A percentile compares a stretch with the other conserved stretches of the same genome.
Conservation (phyloP, 2,329 filamentous ascomycete species). For the Thelonectria rubi region DNA sequence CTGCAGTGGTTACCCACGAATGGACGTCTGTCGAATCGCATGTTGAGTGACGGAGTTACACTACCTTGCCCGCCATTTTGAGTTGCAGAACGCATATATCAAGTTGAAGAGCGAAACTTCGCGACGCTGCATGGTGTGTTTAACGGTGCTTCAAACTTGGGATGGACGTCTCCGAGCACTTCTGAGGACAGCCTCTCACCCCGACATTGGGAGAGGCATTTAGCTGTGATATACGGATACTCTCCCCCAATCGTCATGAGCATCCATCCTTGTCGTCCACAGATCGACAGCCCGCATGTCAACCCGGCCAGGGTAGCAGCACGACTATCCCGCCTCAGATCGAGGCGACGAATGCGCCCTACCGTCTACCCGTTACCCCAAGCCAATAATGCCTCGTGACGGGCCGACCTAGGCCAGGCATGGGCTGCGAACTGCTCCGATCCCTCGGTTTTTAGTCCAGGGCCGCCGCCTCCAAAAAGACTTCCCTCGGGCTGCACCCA, state of each 20-base stretch:
- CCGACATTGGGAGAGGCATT: constrained; percentile 3
- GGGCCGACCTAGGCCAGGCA: constrained; percentile 5
- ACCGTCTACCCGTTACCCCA: constrained; percentile 2
- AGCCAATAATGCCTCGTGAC: constrained; percentile 23
- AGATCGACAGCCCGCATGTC: constrained; percentile 24
- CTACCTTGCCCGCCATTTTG: background rate
- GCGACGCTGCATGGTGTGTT: no score
- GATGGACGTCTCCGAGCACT: background rate
- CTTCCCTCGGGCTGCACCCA: no score
- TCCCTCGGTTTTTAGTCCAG: background rate
- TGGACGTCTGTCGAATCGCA: background rate
- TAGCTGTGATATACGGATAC: constrained; percentile 13
- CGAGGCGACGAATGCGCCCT: constrained; percentile 9
- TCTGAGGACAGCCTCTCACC: background rate
- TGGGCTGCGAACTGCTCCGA: constrained; percentile 21
- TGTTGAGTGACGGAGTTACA: background rate
- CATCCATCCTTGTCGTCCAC: constrained; percentile 19
- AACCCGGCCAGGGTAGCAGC: constrained; percentile 16
- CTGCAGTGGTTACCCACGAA: no score
- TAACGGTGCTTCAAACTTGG: background rate
- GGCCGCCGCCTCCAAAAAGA: background rate
- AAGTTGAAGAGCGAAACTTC: background rate
- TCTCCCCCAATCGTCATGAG: constrained; percentile 3
- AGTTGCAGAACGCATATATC: background rate
- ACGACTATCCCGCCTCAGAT: constrained; percentile 20